Evolutionary conservation across 371 early-diverging fungal genomes (phyloP), one percentile per base, ranked within the genome.

Genomic region (Mortierella sp.): DNA sequence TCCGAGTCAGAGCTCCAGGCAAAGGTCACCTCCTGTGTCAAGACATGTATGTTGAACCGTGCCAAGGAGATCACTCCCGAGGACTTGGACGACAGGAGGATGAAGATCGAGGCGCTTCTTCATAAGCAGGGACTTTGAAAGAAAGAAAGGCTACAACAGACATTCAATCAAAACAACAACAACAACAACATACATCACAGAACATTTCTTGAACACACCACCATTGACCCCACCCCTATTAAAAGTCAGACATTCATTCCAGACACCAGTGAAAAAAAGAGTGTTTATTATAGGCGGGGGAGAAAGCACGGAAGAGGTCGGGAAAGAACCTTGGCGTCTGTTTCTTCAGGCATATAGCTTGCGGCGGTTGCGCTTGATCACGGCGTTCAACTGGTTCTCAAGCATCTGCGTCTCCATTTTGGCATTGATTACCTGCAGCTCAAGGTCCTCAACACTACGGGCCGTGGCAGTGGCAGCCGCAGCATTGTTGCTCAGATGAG

Each of bases 371-470:
- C 84, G 73, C 46, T 88, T 88, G 71, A 88, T 87, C n/a, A 88
- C 88, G 4, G 88, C 88, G 59, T 86, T 87, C 71, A 88, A 69
- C 67, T 87, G 87, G 75, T 85, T 81, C 77, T 88, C 88, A 19
- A 88, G 72, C 82, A 85, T 85, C 71, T 84, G 85, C 0, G 88
- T 87, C 72, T 88, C 88, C 74, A 82, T 83, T 80, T 80, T 87
- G 72, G 88, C 88, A 82, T 88, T 88, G 57, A 82, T 85, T 64
- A 87, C 87, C 69, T 88, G 87, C 46, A 80, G 67, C 57, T 88
- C 88, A 53, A 88, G 78, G 54, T 87, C 88, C 72, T 88, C 88
- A 28, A 87, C 86, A 40, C 80, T 83, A 10, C 81, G 74, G 43
- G 88, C 77, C 64, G 86, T 82, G 54, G 82, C 59, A 28, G 9